A percentile compares a stretch with the other conserved stretches of the same genome.
These are phyloP conservation scores for Chernovozyma sophiae-reginae DNA, from an alignment of 1,139 yeast species.

Conservation along the genomic window DNA sequence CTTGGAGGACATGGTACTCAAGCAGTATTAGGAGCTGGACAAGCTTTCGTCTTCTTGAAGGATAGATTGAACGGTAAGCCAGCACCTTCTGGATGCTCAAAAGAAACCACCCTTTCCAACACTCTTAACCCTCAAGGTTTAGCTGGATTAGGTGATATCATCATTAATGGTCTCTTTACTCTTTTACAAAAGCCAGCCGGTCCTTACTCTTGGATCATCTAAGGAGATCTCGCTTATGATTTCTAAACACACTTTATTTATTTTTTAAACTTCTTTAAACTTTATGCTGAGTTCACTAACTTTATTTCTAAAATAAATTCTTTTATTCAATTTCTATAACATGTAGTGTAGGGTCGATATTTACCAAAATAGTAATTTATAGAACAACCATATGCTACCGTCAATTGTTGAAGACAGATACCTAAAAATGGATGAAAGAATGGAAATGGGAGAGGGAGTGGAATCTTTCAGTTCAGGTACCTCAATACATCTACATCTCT, in stretches of 20 bases:
- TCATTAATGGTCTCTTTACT: not conserved
- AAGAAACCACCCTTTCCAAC: constrained; percentile 2
- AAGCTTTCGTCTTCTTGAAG: constrained; percentile 14
- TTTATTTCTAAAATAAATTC: too few relatives aligned
- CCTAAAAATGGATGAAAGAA: too few relatives aligned
- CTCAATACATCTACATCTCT: too few relatives aligned
- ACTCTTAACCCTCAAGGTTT: constrained; percentile 3
- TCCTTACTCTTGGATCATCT: constrained; percentile 2
- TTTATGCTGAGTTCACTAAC: not conserved
- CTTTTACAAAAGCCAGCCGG: constrained; percentile 3
- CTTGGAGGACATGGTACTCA: constrained; percentile 11
- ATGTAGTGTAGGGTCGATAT: too few relatives aligned
- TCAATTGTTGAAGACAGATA: too few relatives aligned
- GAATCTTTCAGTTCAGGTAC: too few relatives aligned
- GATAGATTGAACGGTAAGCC: constrained; percentile 9
- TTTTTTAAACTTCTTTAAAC: not conserved
- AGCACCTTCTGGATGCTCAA: constrained; percentile 3
- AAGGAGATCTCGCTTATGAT: too few relatives aligned
- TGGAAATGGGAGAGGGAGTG: too few relatives aligned
- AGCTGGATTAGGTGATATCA: constrained; percentile 5
- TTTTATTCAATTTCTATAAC: too few relatives aligned
- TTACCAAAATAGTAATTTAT: too few relatives aligned
- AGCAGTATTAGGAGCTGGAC: constrained; percentile 12
- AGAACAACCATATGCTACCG: too few relatives aligned
- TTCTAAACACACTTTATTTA: not conserved